Evolutionary conservation across 352 stramenopile genomes (phyloP).

Genomic region (Phytophthora melonis): DNA sequence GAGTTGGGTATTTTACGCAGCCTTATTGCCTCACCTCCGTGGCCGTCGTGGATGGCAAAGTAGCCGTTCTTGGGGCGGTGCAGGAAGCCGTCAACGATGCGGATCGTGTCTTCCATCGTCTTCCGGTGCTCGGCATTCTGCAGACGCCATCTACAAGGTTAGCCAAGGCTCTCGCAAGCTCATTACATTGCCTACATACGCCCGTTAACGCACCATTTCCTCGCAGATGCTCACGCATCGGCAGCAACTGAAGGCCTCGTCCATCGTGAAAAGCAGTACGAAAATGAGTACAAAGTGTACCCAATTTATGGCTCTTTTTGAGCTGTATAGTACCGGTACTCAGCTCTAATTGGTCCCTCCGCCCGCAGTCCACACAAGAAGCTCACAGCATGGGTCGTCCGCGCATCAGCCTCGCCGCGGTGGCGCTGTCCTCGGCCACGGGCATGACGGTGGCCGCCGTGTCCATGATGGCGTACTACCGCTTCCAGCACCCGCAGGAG

Average conservation of each 20-base stretch:
- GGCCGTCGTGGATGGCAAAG: constrained; percentile 82
- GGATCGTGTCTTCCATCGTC: constrained; percentile 86
- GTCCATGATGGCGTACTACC: constrained; percentile 83
- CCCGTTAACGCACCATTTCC: constrained; percentile 63
- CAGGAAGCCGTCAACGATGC: constrained; percentile 78
- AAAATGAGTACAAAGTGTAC: constrained; percentile 14
- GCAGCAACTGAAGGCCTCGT: constrained; percentile 61
- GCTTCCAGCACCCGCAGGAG: constrained; percentile 85
- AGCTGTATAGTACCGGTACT: too few species aligned
- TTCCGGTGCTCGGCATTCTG: constrained; percentile 81
- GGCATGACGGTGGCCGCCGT: constrained; percentile 86
- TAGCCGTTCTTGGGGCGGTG: constrained; percentile 66
- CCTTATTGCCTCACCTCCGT: constrained; percentile 72
- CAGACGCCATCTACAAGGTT: background rate
- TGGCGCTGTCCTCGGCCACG: constrained; percentile 79
- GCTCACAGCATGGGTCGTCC: constrained; percentile 38
- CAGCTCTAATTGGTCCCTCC: background rate
- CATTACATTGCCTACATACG: background rate
- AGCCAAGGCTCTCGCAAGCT: background rate
- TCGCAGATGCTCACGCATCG: constrained; percentile 76
- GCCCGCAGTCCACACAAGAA: constrained; percentile 14
- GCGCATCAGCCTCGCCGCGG: constrained; percentile 59
- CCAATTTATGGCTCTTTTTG: background rate
- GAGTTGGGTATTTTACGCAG: too few species aligned
- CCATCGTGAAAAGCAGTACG: constrained; percentile 32